Evolutionary conservation across 345 rosid genomes (phyloP).

Genomic region (Eutrema yunnanense): DNA sequence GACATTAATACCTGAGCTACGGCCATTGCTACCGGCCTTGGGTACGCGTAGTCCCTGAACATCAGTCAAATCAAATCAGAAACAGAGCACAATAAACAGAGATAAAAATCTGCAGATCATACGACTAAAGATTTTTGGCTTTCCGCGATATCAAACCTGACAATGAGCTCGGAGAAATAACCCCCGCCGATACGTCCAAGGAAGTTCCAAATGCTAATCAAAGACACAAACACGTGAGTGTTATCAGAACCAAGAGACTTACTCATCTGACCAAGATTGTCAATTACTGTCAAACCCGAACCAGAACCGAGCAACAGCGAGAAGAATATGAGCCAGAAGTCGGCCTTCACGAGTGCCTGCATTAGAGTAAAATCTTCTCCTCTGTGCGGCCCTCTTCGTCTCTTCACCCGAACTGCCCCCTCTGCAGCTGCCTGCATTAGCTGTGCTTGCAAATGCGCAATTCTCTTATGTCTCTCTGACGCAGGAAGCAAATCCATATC

Average conservation of each 20-base stretch:
- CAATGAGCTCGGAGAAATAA: slow-evolving; percentile 87
- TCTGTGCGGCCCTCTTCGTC: slow-evolving; percentile 73
- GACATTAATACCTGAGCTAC: slow-evolving; percentile 84
- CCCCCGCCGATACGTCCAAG: slow-evolving; percentile 97
- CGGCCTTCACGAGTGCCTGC: slow-evolving; percentile 89
- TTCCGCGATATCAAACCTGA: slow-evolving; percentile 42
- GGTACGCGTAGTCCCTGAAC: slow-evolving; percentile 79
- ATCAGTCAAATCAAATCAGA: slow-evolving; percentile 6
- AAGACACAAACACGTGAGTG: slow-evolving; percentile 80
- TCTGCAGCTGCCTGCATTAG: slow-evolving; percentile 88
- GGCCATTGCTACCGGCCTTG: slow-evolving; percentile 83
- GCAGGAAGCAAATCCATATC: slow-evolving; percentile 89
- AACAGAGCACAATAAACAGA: background rate
- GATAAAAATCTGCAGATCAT: background rate
- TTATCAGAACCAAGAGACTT: slow-evolving; percentile 79
- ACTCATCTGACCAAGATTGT: slow-evolving; percentile 97
- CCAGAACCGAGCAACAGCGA: slow-evolving; percentile 89
- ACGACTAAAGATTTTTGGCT: background rate
- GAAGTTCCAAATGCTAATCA: slow-evolving; percentile 99
- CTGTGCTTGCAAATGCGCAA: slow-evolving; percentile 74
- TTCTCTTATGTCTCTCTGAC: slow-evolving; percentile 68
- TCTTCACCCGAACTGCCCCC: slow-evolving; percentile 82
- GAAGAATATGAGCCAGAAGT: slow-evolving; percentile 89
- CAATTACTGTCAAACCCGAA: slow-evolving; percentile 93
- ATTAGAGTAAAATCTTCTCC: slow-evolving; percentile 91